These are phyloP conservation scores for Zoysia japonica DNA, from an alignment of 176 grass and related monocot genomes.

Conservation along the genomic window DNA sequence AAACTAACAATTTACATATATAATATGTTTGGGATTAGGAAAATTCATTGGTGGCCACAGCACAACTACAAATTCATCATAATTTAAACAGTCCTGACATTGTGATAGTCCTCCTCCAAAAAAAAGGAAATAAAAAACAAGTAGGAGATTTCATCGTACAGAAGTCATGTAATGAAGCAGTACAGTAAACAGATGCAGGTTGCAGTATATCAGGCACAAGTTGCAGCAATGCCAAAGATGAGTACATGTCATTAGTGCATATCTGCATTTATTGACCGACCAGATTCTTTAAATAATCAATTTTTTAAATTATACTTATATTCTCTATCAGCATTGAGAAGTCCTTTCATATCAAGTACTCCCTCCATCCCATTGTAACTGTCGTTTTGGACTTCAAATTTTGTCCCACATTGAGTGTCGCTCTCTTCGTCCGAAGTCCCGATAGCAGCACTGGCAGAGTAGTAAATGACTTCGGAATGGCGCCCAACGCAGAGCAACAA, in stretches of 20 bases:
- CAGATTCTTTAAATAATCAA: neutral
- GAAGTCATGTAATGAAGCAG: neutral
- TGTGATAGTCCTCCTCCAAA: neutral
- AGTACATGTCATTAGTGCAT: neutral
- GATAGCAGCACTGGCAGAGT: too few relatives aligned
- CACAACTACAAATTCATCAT: neutral
- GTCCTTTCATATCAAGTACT: neutral
- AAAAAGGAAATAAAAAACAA: neutral
- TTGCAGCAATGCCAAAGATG: neutral
- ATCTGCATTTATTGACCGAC: neutral
- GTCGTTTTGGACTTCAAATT: too few relatives aligned
- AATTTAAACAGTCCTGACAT: neutral
- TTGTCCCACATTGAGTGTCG: too few relatives aligned
- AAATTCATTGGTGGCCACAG: neutral
- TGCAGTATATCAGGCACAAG: neutral
- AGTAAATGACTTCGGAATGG: too few relatives aligned
- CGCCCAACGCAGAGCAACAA: too few relatives aligned
- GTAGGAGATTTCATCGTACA: neutral
- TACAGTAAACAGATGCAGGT: neutral
- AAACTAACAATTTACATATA: neutral
- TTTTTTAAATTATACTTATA: neutral
- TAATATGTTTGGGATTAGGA: neutral
- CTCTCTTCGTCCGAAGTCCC: too few relatives aligned
- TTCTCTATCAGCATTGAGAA: conserved; percentile 9
- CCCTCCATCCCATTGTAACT: too few relatives aligned